Percentiles rank a stretch among this genome's conserved stretches.
These are phyloP conservation scores for Colletotrichum acutatum DNA, from an alignment of 2,329 filamentous ascomycete species.

Conservation along the genomic window DNA sequence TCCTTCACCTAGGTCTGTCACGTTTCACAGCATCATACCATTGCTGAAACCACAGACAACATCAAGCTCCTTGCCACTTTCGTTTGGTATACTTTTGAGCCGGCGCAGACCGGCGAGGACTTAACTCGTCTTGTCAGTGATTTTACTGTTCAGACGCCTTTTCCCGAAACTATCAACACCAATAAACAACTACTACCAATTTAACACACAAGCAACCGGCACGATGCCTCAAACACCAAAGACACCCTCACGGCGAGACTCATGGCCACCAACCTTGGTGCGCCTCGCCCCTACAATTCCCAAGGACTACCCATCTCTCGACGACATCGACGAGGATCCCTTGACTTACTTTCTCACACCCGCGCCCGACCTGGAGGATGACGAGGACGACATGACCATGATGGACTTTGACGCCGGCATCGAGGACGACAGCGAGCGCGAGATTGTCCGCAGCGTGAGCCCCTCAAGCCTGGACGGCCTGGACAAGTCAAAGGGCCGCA, in stretches of 20 bases:
- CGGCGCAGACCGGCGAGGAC: slow-evolving; percentile 35
- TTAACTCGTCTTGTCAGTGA: slow-evolving; percentile 11
- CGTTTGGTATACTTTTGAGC: slow-evolving; percentile 33
- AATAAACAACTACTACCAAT: not conserved
- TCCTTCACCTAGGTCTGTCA: not conserved
- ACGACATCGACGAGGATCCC: slow-evolving; percentile 64
- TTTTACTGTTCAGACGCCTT: slow-evolving; percentile 22
- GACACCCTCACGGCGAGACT: slow-evolving; percentile 53
- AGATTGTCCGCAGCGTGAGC: slow-evolving; percentile 65
- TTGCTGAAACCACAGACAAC: not conserved
- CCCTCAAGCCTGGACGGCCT: slow-evolving; percentile 66
- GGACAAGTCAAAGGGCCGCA: slow-evolving; percentile 51
- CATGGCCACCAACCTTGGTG: slow-evolving; percentile 64
- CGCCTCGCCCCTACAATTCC: slow-evolving; percentile 56
- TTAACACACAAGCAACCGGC: not conserved
- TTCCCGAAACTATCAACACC: not conserved
- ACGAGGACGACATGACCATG: slow-evolving; percentile 52
- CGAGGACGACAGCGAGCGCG: slow-evolving; percentile 58
- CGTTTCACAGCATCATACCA: not conserved
- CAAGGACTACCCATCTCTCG: slow-evolving; percentile 56
- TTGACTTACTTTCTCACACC: slow-evolving; percentile 68
- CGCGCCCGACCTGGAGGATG: slow-evolving; percentile 53
- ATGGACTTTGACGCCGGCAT: slow-evolving; percentile 69
- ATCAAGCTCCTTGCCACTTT: not conserved
- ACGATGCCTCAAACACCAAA: slow-evolving; percentile 49